These are phyloP conservation scores for Herpomyces periplanetae DNA, from an alignment of 2,329 filamentous ascomycete species.

Conservation along the genomic window DNA sequence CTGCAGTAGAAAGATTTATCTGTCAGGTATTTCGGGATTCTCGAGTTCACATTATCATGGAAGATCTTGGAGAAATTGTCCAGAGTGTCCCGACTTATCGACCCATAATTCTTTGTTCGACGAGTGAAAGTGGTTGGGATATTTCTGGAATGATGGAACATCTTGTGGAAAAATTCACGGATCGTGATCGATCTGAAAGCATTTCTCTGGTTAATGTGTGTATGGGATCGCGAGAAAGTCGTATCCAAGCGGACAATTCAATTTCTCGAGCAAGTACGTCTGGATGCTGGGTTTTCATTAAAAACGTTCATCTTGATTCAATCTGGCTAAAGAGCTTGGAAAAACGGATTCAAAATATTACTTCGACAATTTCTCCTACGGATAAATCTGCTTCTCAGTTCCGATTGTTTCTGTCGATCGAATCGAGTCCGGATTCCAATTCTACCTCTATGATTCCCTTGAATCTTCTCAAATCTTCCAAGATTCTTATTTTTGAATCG, in stretches of 20 bases:
- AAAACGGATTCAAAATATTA: conserved; percentile 73
- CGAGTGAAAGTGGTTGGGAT: conserved; percentile 80
- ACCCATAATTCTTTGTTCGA: conserved; percentile 69
- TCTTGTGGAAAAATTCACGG: conserved; percentile 49
- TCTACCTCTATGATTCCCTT: conserved; percentile 98
- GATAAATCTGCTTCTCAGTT: conserved; percentile 81
- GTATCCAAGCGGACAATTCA: conserved; percentile 72
- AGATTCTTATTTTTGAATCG: conserved; percentile 90
- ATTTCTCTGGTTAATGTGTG: no score
- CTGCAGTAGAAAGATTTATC: conserved; percentile 65
- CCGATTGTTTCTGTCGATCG: conserved; percentile 87
- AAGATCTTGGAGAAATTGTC: conserved; percentile 52
- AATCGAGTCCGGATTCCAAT: conserved; percentile 57
- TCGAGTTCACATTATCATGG: no score
- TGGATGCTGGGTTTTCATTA: conserved; percentile 83
- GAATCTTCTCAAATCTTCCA: conserved; percentile 62
- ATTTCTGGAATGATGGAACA: conserved; percentile 96
- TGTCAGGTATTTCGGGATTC: conserved; percentile 54
- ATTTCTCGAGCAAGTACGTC: conserved; percentile 65
- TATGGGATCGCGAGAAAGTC: conserved; percentile 87
- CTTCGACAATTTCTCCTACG: no score
- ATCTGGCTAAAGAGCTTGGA: conserved; percentile 89
- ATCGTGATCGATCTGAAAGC: no score
- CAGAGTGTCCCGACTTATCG: conserved; percentile 43
- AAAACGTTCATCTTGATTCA: conserved; percentile 87